Evolutionary conservation across 2,329 filamentous ascomycete genomes (phyloP).

Genomic region (Fusarium phyllophilum): DNA sequence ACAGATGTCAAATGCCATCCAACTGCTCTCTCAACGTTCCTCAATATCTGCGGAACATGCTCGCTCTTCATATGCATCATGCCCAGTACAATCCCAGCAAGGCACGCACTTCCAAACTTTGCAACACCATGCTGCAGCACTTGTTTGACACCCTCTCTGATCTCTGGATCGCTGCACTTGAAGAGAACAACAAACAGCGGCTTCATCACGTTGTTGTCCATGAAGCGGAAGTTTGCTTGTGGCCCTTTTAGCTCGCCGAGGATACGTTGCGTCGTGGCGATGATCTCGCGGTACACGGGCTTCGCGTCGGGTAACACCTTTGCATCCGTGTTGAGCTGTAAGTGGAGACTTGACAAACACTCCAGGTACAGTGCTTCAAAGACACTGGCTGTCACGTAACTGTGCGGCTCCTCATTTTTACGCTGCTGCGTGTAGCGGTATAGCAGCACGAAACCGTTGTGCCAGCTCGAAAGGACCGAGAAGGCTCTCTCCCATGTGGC

Average conservation of each 20-base stretch:
- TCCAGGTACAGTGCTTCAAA: conserved; percentile 37
- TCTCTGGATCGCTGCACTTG: conserved; percentile 27
- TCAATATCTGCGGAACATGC: conserved; percentile 24
- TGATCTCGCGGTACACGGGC: conserved; percentile 34
- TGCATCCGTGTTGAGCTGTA: conserved; percentile 2
- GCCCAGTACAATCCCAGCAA: conserved; percentile 25
- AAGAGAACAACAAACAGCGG: conserved; percentile 33
- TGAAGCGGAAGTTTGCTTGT: background rate
- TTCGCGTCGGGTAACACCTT: conserved; percentile 30
- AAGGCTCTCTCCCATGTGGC: conserved; percentile 21
- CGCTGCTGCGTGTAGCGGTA: conserved; percentile 18
- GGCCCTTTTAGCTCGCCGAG: conserved; percentile 2
- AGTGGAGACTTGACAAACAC: conserved; percentile 24
- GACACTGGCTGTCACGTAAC: conserved; percentile 28
- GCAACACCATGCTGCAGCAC: conserved; percentile 15
- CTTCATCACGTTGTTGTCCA: conserved; percentile 37
- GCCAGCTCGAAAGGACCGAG: conserved; percentile 21
- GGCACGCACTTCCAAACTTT: conserved; percentile 1
- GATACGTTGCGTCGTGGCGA: conserved; percentile 14
- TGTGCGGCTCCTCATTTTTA: conserved; percentile 7
- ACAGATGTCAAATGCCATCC: conserved; percentile 33
- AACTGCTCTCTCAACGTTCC: conserved; percentile 34
- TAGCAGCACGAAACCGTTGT: conserved; percentile 24
- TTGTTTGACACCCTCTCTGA: conserved; percentile 18
- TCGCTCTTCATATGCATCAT: conserved; percentile 28